phyloP scores from a whole-genome alignment of 495 filamentous ascomycete genomes.

The Trichoderma orchidacearum region DNA sequence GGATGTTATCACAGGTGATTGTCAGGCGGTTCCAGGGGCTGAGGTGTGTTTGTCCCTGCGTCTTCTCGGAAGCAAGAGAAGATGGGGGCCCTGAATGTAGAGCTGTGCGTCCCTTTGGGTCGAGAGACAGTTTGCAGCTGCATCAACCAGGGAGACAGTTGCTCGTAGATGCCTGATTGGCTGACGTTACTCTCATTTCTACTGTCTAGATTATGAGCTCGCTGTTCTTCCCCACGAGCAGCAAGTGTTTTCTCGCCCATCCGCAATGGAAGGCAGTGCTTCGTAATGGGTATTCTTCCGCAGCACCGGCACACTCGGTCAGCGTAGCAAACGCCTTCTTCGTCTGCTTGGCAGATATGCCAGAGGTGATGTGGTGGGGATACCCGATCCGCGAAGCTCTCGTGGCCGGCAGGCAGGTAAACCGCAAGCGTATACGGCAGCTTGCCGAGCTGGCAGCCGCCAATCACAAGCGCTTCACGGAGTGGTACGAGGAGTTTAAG shows the following conservation, averaged over 20 bases:
- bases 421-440: not conserved
- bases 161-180: not conserved
- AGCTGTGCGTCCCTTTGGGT: not conserved
- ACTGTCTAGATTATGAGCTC: conserved; percentile 6
- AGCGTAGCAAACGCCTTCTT: conserved; percentile 5
- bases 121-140: not conserved
- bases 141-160: not conserved
- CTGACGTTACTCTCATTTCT: not conserved
- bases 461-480: conserved; percentile 1
- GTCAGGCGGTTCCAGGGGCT: not conserved
- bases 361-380: conserved; percentile 6
- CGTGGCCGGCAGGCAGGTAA: not conserved
- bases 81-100: too few relatives aligned
- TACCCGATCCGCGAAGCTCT: conserved; percentile 5
- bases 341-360: conserved; percentile 5
- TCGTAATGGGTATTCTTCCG: not conserved
- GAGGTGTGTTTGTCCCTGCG: not conserved
- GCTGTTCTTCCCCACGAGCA: conserved; percentile 4
- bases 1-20: not conserved
- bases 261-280: conserved; percentile 5
- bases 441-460: not conserved
- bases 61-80: not conserved
- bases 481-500: conserved; percentile 3
- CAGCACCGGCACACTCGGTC: not conserved
- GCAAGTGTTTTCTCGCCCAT: conserved; percentile 8